phyloP scores from a whole-genome alignment of 2,329 filamentous ascomycete species.

The Sporothrix globosa region DNA sequence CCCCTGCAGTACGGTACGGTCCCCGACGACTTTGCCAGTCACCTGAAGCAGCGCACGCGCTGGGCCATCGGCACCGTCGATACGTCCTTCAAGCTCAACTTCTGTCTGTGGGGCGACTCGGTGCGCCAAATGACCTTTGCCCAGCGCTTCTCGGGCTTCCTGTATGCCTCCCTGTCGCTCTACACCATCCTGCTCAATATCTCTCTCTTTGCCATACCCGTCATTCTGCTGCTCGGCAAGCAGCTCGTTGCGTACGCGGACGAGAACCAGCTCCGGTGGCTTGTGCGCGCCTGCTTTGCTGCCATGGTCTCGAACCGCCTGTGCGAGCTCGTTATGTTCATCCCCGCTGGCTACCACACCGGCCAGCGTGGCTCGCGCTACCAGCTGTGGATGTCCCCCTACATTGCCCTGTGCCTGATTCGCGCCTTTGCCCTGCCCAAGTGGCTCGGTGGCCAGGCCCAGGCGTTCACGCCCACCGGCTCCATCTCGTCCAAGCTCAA shows the following conservation, averaged over 20 bases:
- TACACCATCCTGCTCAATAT: slow-evolving; percentile 53
- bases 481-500: slow-evolving; percentile 60
- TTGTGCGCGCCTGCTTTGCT: slow-evolving; percentile 60
- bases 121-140: slow-evolving; percentile 58
- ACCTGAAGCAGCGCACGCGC: slow-evolving; percentile 60
- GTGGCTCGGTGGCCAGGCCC: slow-evolving; percentile 62
- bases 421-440: slow-evolving; percentile 61
- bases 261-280: slow-evolving; percentile 59
- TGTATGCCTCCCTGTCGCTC: slow-evolving; percentile 54
- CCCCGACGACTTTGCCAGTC: slow-evolving; percentile 58
- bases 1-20: slow-evolving; percentile 63
- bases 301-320: slow-evolving; percentile 56
- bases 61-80: slow-evolving; percentile 62
- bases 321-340: slow-evolving; percentile 61
- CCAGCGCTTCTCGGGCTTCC: slow-evolving; percentile 62
- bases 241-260: slow-evolving; percentile 60
- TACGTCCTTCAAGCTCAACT: slow-evolving; percentile 62
- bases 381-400: slow-evolving; percentile 66
- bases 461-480: slow-evolving; percentile 64
- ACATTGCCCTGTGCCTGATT: slow-evolving; percentile 61
- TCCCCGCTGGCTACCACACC: slow-evolving; percentile 62
- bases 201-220: slow-evolving; percentile 61
- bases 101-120: slow-evolving; percentile 59
- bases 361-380: slow-evolving; percentile 60
- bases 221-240: slow-evolving; percentile 60